Conservation (phyloP, 164 flowering plant genomes). For the Chloranthus sessilifolius region DNA sequence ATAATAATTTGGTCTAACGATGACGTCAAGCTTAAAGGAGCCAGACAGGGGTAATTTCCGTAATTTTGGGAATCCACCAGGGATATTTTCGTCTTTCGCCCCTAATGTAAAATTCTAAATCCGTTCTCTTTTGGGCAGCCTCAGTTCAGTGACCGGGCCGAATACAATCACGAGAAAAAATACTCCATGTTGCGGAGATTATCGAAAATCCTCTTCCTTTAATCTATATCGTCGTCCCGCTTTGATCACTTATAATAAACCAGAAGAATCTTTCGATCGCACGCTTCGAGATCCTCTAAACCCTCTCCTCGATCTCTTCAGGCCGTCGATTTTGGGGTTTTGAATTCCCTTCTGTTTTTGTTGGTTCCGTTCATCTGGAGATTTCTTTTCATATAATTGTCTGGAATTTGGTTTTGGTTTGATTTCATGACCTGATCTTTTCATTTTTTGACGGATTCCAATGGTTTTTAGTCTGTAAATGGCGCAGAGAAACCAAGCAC, state of each 20-base stretch:
- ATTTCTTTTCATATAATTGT: neutral
- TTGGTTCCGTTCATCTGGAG: neutral
- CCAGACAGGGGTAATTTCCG: too few relatives aligned
- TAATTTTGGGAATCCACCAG: too few relatives aligned
- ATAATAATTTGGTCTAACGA: too few relatives aligned
- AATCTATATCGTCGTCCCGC: neutral
- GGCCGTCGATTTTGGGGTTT: neutral
- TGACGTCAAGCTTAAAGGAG: too few relatives aligned
- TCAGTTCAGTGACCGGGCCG: too few relatives aligned
- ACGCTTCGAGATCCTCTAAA: constrained; percentile 9
- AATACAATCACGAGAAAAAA: too few relatives aligned
- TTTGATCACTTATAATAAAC: neutral
- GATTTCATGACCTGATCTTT: constrained; percentile 12
- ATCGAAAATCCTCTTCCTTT: neutral
- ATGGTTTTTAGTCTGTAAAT: constrained; percentile 12
- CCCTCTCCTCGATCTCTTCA: neutral
- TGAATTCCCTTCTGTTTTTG: neutral
- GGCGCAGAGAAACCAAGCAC: constrained; percentile 37
- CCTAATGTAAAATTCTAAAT: too few relatives aligned
- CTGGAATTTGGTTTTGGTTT: neutral
- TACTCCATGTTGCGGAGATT: too few relatives aligned
- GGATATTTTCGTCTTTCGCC: too few relatives aligned
- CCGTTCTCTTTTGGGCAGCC: too few relatives aligned
- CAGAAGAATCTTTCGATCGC: constrained; percentile 8
- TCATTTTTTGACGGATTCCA: constrained; percentile 3